These are phyloP conservation scores for Knoxia roxburghii DNA, from an alignment of 257 asterid species.

Conservation along the genomic window DNA sequence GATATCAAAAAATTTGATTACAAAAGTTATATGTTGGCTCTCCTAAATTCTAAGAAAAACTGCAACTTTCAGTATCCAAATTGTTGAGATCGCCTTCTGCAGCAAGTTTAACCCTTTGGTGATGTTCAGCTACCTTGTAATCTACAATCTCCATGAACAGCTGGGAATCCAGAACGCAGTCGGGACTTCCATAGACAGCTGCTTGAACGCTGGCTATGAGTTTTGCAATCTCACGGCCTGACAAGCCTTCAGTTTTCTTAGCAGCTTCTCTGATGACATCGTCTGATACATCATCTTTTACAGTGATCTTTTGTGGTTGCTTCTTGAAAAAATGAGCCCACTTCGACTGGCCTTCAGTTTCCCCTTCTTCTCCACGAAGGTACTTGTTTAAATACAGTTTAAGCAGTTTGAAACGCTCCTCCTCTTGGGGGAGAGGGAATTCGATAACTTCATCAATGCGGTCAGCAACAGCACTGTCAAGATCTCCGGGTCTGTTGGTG, in stretches of 20 bases:
- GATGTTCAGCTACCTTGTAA: constrained; percentile 79
- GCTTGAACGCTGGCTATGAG: constrained; percentile 96
- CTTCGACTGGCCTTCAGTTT: constrained; percentile 30
- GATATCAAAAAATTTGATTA: too few species aligned
- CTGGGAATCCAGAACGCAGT: constrained; percentile 62
- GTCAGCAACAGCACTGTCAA: constrained; percentile 83
- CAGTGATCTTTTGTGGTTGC: constrained; percentile 48
- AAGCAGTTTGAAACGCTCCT: constrained; percentile 77
- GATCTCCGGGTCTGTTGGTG: constrained; percentile 93
- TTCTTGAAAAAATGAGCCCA: constrained; percentile 54
- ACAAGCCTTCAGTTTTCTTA: constrained; percentile 63
- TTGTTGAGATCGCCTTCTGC: constrained; percentile 30
- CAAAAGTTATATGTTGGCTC: background rate
- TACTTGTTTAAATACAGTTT: constrained; percentile 80
- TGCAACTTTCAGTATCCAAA: background rate
- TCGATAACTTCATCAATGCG: constrained; percentile 97
- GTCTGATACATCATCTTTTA: constrained; percentile 61
- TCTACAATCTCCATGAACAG: constrained; percentile 72
- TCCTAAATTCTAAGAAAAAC: background rate
- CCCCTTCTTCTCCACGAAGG: constrained; percentile 54
- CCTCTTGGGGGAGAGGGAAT: constrained; percentile 86
- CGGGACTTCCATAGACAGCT: constrained; percentile 77
- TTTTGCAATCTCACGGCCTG: constrained; percentile 94
- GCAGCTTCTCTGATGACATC: constrained; percentile 73
- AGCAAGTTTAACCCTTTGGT: constrained; percentile 69